These are phyloP conservation scores for Immersiporthe knoxdaviesiana DNA, from an alignment of 2,329 filamentous ascomycete genomes.

Conservation along the genomic window DNA sequence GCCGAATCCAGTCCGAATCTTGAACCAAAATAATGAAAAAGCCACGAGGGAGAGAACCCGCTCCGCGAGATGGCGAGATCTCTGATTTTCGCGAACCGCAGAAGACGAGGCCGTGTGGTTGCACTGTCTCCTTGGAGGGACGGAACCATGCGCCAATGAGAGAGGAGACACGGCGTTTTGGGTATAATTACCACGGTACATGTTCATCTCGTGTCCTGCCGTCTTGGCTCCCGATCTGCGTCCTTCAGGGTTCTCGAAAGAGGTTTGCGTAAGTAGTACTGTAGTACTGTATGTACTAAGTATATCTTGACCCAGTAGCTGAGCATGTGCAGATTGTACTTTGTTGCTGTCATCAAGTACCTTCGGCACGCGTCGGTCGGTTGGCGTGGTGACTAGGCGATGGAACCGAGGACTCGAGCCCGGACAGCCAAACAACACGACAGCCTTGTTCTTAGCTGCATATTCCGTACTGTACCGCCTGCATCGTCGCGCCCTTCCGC, in stretches of 20 bases:
- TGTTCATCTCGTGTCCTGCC: slow-evolving; percentile 8
- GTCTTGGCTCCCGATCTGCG: background rate
- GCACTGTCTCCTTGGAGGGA: background rate
- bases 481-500: background rate
- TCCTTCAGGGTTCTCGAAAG: background rate
- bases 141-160: background rate
- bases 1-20: background rate
- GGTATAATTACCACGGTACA: background rate
- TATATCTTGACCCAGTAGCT: too few species aligned
- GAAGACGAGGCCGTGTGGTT: background rate
- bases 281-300: too few species aligned
- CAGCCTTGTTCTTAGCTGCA: slow-evolving; percentile 1
- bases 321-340: background rate
- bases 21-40: background rate
- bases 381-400: background rate
- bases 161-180: background rate
- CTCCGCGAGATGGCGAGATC: background rate
- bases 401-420: background rate
- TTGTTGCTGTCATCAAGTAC: background rate
- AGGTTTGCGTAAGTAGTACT: too few species aligned
- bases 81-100: background rate
- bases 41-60: background rate
- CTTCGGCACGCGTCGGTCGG: background rate
- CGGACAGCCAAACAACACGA: slow-evolving; percentile 1
- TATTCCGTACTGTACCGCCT: too few species aligned